Base-by-base conservation (phyloP, 2,329 filamentous ascomycete species). In the Botrytis fabae region DNA sequence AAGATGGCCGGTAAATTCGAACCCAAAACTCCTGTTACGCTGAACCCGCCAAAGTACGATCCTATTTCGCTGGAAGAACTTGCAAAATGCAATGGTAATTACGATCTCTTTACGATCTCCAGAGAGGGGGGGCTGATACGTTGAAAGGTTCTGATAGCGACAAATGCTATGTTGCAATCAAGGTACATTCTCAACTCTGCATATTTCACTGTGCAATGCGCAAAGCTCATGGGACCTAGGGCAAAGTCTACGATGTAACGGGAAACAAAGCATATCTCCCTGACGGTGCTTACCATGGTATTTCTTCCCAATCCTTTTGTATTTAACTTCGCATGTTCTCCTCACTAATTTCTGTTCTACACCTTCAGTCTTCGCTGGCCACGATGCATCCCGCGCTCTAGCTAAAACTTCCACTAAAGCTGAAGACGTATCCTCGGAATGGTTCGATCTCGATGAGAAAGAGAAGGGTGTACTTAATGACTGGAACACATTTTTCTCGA, bases 401-500 rank as follows among this genome's bases (percentile, higher is more conserved):
- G 96, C 90, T 18, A 91, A 91, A 82, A 96, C 94, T 1, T 97
- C 94, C 12, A 90, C 95, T 68, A 97, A 97, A 82, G 83, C 87
- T 8, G 93, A 96, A 79, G 95, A 98, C 77, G 95, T 93, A 76
- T 85, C 85, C 46, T 85, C 96, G 2, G 92, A 98, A 69, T 98
- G 93, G 92, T 86, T 91, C 73, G 92, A 94, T 79, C 85, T 99
- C 69, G 86, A 87, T 22, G 94, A 97, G 35, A 94, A 96, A 83
- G 91, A 98, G 82, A 93, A 96, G 85, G 89, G 89, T 40, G 91
- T 92, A 4, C 84, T 99, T 75, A 88, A 95, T 71, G 96, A 99
- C 82, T 99, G 96, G 96, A 90, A 92, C 76, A 97, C 92, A 2
- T 99, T 97, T 84, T 99, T 99, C 83, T 93, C 92, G 77, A 99